phyloP scores from a whole-genome alignment of 306 rosid genomes.

The Rosa multiflora region DNA sequence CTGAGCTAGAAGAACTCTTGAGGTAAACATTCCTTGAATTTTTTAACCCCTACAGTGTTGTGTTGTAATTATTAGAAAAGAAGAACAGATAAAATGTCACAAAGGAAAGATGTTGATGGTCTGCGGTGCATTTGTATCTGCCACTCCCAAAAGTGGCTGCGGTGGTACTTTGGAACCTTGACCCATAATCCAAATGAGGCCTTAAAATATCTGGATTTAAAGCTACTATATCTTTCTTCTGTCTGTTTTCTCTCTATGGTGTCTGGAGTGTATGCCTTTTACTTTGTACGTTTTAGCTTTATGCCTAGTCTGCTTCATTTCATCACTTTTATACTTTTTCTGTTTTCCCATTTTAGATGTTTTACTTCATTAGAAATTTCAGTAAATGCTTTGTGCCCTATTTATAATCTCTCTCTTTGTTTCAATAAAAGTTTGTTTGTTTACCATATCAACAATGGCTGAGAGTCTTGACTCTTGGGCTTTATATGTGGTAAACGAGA shows the following conservation, averaged over 20 bases:
- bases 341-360: neutral
- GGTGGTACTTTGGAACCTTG: neutral
- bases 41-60: neutral
- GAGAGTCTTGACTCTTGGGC: neutral
- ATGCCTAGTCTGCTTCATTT: neutral
- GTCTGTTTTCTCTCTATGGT: neutral
- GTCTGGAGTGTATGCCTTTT: neutral
- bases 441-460: neutral
- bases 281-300: neutral
- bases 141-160: neutral
- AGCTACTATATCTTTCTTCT: neutral
- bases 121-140: neutral
- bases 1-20: constrained; percentile 70
- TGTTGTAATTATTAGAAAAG: neutral
- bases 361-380: neutral
- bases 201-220: neutral
- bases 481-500: neutral
- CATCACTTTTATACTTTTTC: neutral
- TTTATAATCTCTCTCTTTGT: neutral
- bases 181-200: neutral
- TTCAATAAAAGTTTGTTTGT: neutral
- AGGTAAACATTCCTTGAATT: constrained; percentile 45
- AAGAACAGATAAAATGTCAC: neutral
- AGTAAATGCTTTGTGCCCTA: neutral
- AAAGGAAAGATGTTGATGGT: neutral